Evolutionary conservation across 176 grass and related monocot species (phyloP), one percentile per base, ranked within the genome.

Genomic region (Rhynchospora tenuis): DNA sequence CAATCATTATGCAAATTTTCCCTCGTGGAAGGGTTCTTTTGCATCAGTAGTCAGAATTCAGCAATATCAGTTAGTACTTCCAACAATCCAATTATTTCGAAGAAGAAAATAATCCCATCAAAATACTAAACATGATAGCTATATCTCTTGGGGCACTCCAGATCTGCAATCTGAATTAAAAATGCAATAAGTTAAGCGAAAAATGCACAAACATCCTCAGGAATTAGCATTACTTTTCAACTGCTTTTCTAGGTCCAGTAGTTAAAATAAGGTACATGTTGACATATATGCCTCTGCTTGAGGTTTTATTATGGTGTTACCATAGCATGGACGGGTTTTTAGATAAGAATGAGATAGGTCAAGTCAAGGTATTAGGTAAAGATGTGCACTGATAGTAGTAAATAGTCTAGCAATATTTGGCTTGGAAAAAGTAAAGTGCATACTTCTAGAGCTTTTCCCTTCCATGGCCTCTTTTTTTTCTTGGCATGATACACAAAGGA

Each of bases 391-490:
- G 12, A 77, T 6, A 42, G 6, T 56, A 29, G 6, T 56, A 29
- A 74, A 73, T 73, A 73, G 20, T 50, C 11, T 50, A 20, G n/a
- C 9, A 23, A 73, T 26, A 50, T 3, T 24, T 9, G 26, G 13
- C 48, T 55, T 76, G 8, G n/a, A 54, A 76, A 76, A 10, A 33
- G 11, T 8, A 11, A 51, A 14, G 22, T 22, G 15, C 83, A 14
- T 98, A 95, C 90, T 89, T 86, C 68, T 57, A 63, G 58, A 92
- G 31, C 64, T 86, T 76, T 91, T 93, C 68, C 95, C 95, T 91
- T 98, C 95, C 95, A 98, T 98, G 54, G 95, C 95, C 82, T 90
- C 92, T 52, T 93, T 98, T 84, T 98, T 98, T 12, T 76, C 66
- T 88, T 94, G 92, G 83, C 95, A 98, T 43, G 90, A 89, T 44